Base-by-base conservation (phyloP, 2,329 filamentous ascomycete species). In the Pseudogymnoascus sp. region DNA sequence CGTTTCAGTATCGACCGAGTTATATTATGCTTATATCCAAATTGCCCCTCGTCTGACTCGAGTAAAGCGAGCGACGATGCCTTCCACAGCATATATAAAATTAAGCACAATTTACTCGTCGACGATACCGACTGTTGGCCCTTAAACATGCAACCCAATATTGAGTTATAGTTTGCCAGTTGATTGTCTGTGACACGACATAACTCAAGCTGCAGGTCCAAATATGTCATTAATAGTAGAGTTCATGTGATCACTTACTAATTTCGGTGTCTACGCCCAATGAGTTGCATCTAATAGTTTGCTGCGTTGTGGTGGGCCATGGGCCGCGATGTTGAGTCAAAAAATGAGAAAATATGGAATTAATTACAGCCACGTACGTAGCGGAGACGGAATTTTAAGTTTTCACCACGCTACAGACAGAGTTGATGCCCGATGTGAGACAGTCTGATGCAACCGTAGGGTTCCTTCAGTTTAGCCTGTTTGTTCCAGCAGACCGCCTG, bases 261-360 rank as follows among this genome's bases (percentile, higher is more conserved):
- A 26, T 5, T 26, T 28, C 13, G 39, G 3, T 48, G 21, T 48
- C 21, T 48, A 13, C 13, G 39, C 39, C 39, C 21, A 48, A 48
- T 48, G 39, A 28, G 39, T 48, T 26, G 21, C 13, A 26, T 26
- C 6, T 48, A 48, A 48, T 48, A 48, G 39, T 48, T n/a, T 48
- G 21, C 39, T 48, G 21, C 21, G 21, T 48, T 26, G 39, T 48
- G 39, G 39, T 48, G 39, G 39, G 39, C 39, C 39, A 48, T 48
- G 39, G 39, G 21, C 39, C 39, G 13, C 39, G 39, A 48, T 9
- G 39, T 48, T 48, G 39, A 48, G 39, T 48, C 39, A 28, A 48
- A 48, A 48, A 48, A 48, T 48, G 39, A 48, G 39, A 48, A 48
- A 45, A 48, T 48, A 48, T 48, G 39, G 39, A 48, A 48, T 48